Conservation (phyloP, 2,329 filamentous ascomycete species). For the Colletotrichum eleusines region DNA sequence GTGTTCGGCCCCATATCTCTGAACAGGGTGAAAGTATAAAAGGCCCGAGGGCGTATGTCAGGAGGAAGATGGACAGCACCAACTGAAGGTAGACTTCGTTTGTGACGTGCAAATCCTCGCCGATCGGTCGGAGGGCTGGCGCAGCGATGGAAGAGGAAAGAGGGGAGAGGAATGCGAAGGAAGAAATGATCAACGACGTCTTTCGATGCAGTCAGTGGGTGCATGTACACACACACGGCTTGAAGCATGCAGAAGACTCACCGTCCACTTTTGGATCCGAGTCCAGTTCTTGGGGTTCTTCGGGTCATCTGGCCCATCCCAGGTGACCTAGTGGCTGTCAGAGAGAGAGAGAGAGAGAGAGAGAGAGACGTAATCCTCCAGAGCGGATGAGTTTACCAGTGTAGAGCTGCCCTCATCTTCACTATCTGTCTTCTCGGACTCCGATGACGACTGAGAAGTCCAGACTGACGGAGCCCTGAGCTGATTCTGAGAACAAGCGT, state of each 20-base stretch:
- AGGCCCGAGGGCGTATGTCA: slow-evolving; percentile 59
- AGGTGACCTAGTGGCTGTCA: slow-evolving; percentile 10
- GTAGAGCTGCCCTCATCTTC: background rate
- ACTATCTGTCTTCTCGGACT: background rate
- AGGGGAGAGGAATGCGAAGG: slow-evolving; percentile 65
- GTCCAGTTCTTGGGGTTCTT: slow-evolving; percentile 55
- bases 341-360: background rate
- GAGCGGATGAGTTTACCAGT: background rate
- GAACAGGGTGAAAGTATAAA: slow-evolving; percentile 57
- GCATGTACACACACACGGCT: background rate
- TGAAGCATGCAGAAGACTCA: background rate
- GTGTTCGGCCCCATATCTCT: slow-evolving; percentile 54
- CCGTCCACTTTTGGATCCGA: slow-evolving; percentile 57
- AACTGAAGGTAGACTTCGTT: slow-evolving; percentile 56
- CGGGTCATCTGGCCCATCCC: slow-evolving; percentile 56
- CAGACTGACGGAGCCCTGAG: background rate
- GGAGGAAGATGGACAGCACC: slow-evolving; percentile 60
- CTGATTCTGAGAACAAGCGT: background rate
- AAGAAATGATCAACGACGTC: slow-evolving; percentile 59
- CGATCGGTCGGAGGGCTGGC: slow-evolving; percentile 51
- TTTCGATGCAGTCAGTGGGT: background rate
- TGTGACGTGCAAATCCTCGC: slow-evolving; percentile 56
- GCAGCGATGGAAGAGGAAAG: slow-evolving; percentile 62
- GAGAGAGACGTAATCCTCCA: no score
- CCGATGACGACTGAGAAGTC: background rate